Evolutionary conservation across 1,284 basidiomycete genomes (phyloP), one percentile per base, ranked within the genome.

Genomic region (Melampsora americana): DNA sequence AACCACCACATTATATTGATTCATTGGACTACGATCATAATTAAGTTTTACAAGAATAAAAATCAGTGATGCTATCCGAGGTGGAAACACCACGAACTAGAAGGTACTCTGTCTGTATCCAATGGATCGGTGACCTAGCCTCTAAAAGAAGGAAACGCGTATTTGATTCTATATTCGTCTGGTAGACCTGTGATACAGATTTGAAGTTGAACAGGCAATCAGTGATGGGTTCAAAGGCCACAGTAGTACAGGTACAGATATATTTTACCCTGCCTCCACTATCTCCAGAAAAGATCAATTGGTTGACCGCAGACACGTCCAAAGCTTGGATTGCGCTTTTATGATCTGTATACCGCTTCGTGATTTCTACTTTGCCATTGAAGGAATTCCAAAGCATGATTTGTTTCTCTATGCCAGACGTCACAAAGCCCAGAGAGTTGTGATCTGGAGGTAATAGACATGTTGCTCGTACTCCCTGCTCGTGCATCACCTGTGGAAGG

Each of bases 391-490:
- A 75, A 32, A 75, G 26, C 12, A 42, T 42, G 14, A 75, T 20
- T 20, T 67, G 59, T 32, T 53, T 44, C n/a, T 75, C 73, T 44
- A 60, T 50, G 4, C 73, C 73, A 16, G 73, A 64, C 6, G 73
- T 75, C 14, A 75, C 18, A 32, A 75, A 75, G 11, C 30, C n/a
- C 12, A 66, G 60, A 16, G 46, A 48, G 16, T 56, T 20, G 48
- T 30, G 39, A 28, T n/a, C 35, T 6, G 4, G 28, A 6, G 73
- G 73, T 35, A 64, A 53, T 11, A 75, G 28, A 62, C 66, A 68
- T 7, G 66, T 68, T 7, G 73, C 73, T 62, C 66, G 35, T 2
- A 75, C 73, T 14, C 73, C 73, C 18, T 75, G 59, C 30, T 75
- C 66, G 42, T 75, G 73, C 28, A 68, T 60, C 20, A 30, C 6